These are phyloP conservation scores for Blastomyces parvus DNA, from an alignment of 2,329 filamentous ascomycete species.

Conservation along the genomic window DNA sequence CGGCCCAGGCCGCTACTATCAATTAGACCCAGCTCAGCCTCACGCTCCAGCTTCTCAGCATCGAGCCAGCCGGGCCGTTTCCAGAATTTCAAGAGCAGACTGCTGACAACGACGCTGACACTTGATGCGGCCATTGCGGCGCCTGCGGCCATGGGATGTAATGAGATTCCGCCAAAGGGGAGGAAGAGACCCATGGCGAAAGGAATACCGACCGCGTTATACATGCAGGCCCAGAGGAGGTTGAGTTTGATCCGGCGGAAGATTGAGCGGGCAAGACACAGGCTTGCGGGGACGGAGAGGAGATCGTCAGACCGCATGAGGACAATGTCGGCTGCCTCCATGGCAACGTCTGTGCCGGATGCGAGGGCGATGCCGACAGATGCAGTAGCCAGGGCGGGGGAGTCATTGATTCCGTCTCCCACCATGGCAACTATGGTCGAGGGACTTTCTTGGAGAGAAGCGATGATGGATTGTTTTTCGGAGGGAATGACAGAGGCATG, in stretches of 20 bases:
- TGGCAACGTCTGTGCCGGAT: constrained; percentile 89
- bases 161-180: constrained; percentile 67
- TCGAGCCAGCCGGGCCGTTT: constrained; percentile 78
- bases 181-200: constrained; percentile 97
- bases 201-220: constrained; percentile 83
- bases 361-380: constrained; percentile 89
- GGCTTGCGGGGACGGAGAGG: constrained; percentile 80
- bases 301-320: constrained; percentile 89
- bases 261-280: constrained; percentile 72
- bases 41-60: constrained; percentile 53
- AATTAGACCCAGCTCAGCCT: constrained; percentile 31
- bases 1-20: constrained; percentile 15
- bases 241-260: constrained; percentile 93
- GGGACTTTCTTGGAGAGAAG: constrained; percentile 61
- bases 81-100: constrained; percentile 80
- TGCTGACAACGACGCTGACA: constrained; percentile 80
- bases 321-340: constrained; percentile 93
- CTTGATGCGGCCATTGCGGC: constrained; percentile 88
- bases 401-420: constrained; percentile 97
- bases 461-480: constrained; percentile 81
- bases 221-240: constrained; percentile 81
- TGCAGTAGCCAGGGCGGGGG: constrained; percentile 83
- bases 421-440: constrained; percentile 90
- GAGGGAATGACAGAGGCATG: constrained; percentile 81
- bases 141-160: constrained; percentile 90